Evolutionary conservation across 345 rosid species (phyloP), one percentile per base, ranked within the genome.

Genomic region (Bruguiera sexangula): DNA sequence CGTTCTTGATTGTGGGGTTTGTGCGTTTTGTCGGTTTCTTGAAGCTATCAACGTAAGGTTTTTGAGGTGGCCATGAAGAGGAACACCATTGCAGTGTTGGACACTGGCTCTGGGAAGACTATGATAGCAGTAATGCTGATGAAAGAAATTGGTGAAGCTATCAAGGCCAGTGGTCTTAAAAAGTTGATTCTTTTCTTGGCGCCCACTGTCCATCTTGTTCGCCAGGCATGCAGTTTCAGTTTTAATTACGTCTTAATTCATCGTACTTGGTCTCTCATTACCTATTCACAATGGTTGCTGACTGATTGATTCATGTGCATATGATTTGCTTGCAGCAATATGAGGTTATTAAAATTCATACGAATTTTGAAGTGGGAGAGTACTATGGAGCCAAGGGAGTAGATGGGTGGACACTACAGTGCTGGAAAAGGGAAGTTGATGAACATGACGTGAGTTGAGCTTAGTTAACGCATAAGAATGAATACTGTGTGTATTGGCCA

Each of bases 311-410:
- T 43, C 1, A 43, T 43, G 15, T 43, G 18, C 50, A 3, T 43
- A 3, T 43, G 50, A 43, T 43, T 27, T 73, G 39, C 69, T 51
- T 73, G 76, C 87, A 94, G 98, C 98, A 94, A 86, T 88, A 71
- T 72, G 83, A 81, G 62, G 85, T 83, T 69, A 78, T 92, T 61
- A 85, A 69, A 72, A 32, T 36, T 48, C 57, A 82, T 52, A 76
- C 85, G 2, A 68, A 67, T 64, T 77, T 89, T 69, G 78, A 71
- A 57, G 95, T 89, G 53, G 96, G 79, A 61, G 87, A 78, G 67
- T 91, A 91, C 73, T 88, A 65, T 76, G 97, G 95, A 80, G 87
- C 90, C 63, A 94, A 81, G 71, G 92, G 96, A 58, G 82, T 89
- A 32, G 93, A 89, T 77, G 82, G 71, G 21, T 91, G 97, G 96